These are phyloP conservation scores for Solanum neorickii DNA, from an alignment of 257 asterid genomes.

Conservation along the genomic window DNA sequence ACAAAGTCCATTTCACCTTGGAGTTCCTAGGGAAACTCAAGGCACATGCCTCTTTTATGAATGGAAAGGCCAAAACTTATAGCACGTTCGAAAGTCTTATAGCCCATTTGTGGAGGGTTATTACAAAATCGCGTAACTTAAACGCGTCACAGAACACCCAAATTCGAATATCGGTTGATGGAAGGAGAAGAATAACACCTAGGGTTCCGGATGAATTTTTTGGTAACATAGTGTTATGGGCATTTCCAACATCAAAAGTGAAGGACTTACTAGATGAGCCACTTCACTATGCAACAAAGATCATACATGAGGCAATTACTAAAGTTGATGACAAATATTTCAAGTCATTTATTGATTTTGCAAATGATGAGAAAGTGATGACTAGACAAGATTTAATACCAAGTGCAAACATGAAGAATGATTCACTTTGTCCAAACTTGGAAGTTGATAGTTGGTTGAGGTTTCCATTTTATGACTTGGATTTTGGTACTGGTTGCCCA, in stretches of 20 bases:
- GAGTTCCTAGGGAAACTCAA: slow-evolving; percentile 50
- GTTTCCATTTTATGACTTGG: slow-evolving; percentile 70
- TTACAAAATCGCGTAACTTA: slow-evolving; percentile 52
- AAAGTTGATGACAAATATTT: slow-evolving; percentile 48
- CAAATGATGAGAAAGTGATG: slow-evolving; percentile 17
- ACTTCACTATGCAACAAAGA: slow-evolving; percentile 35
- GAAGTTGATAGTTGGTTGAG: slow-evolving; percentile 83
- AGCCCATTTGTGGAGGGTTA: slow-evolving; percentile 71
- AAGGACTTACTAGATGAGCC: slow-evolving; percentile 29
- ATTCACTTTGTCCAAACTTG: slow-evolving; percentile 51
- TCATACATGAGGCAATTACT: slow-evolving; percentile 46
- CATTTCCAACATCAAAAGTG: slow-evolving; percentile 43
- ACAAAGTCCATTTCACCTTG: slow-evolving; percentile 37
- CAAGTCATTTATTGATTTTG: slow-evolving; percentile 68
- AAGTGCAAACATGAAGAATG: slow-evolving; percentile 35
- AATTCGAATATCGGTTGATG: slow-evolving; percentile 53
- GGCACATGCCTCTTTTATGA: slow-evolving; percentile 36
- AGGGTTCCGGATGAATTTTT: slow-evolving; percentile 45
- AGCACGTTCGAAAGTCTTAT: slow-evolving; percentile 72
- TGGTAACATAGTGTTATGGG: slow-evolving; percentile 78
- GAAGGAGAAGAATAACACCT: slow-evolving; percentile 50
- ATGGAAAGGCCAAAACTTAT: slow-evolving; percentile 20
- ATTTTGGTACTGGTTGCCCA: slow-evolving; percentile 69
- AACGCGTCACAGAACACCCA: slow-evolving; percentile 32
- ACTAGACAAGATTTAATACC: slow-evolving; percentile 36